Conservation (phyloP, 1,284 basidiomycete genomes). For the Pisolithus thermaeus region DNA sequence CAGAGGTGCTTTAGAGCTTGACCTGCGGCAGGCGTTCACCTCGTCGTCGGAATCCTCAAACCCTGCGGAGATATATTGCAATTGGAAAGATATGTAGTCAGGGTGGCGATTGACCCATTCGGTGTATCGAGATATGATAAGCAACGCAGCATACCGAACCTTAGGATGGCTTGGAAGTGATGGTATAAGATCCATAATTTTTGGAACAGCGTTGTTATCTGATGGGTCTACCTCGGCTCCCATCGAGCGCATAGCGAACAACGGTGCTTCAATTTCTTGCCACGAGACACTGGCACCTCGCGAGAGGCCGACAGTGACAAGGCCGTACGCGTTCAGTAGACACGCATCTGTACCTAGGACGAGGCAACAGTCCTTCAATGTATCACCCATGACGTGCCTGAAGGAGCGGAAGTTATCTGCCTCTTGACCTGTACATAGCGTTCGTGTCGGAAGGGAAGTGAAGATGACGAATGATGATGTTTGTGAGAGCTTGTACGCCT, state of each 20-base stretch:
- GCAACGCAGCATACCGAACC: conserved; percentile 91
- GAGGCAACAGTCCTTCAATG: conserved; percentile 97
- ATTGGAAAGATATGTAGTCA: conserved; percentile 78
- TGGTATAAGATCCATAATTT: conserved; percentile 94
- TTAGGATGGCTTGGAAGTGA: conserved; percentile 86
- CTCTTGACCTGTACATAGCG: conserved; percentile 74
- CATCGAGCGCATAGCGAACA: conserved; percentile 99
- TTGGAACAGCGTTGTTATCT: conserved; percentile 84
- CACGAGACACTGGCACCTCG: conserved; percentile 58
- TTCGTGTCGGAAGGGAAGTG: conserved; percentile 80
- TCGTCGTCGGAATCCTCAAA: conserved; percentile 79
- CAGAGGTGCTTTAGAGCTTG: conserved; percentile 97
- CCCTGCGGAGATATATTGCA: conserved; percentile 90
- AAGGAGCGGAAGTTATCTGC: conserved; percentile 93
- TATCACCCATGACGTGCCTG: conserved; percentile 98
- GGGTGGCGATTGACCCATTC: conserved; percentile 95
- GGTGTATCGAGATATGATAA: conserved; percentile 95
- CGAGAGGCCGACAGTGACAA: conserved; percentile 72
- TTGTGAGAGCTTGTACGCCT: conserved; percentile 83
- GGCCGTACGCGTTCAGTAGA: conserved; percentile 74
- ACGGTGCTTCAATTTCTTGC: conserved; percentile 97
- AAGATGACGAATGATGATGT: conserved; percentile 85
- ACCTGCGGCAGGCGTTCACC: conserved; percentile 90
- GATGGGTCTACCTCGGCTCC: conserved; percentile 86
- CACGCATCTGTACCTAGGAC: conserved; percentile 89